These are phyloP conservation scores for Oryza longistaminata DNA, from an alignment of 176 grass and related monocot genomes.

Conservation along the genomic window DNA sequence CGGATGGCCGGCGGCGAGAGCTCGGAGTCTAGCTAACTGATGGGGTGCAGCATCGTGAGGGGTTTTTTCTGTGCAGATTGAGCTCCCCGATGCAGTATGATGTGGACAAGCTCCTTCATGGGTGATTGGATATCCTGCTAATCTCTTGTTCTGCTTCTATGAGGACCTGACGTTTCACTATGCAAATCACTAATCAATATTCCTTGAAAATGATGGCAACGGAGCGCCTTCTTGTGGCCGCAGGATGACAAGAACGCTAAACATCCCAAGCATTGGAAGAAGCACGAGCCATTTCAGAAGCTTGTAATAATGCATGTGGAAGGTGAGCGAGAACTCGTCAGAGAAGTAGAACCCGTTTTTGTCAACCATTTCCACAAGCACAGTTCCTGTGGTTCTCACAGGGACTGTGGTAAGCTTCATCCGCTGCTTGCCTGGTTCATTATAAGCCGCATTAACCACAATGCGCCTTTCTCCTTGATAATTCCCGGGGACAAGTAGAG, in stretches of 20 bases:
- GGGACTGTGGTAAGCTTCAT: slow-evolving; percentile 94
- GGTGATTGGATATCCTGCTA: neutral
- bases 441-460: slow-evolving; percentile 55
- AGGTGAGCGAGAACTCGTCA: slow-evolving; percentile 92
- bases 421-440: slow-evolving; percentile 68
- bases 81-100: slow-evolving; percentile 18
- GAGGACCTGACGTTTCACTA: neutral
- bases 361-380: slow-evolving; percentile 84
- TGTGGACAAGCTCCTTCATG: neutral
- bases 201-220: slow-evolving; percentile 86
- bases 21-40: slow-evolving; percentile 31
- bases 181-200: slow-evolving; percentile 59
- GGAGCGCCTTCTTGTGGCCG: slow-evolving; percentile 84
- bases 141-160: slow-evolving; percentile 12
- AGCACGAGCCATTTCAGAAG: slow-evolving; percentile 91
- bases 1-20: slow-evolving; percentile 31
- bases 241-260: slow-evolving; percentile 80
- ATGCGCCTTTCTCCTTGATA: slow-evolving; percentile 93
- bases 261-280: slow-evolving; percentile 96
- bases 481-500: slow-evolving; percentile 89
- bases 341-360: slow-evolving; percentile 92
- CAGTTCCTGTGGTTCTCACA: slow-evolving; percentile 86
- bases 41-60: neutral
- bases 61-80: slow-evolving; percentile 19
- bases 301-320: slow-evolving; percentile 97